Conservation (phyloP, 2,329 filamentous ascomycete genomes). For the Hypoxylon sp. region DNA sequence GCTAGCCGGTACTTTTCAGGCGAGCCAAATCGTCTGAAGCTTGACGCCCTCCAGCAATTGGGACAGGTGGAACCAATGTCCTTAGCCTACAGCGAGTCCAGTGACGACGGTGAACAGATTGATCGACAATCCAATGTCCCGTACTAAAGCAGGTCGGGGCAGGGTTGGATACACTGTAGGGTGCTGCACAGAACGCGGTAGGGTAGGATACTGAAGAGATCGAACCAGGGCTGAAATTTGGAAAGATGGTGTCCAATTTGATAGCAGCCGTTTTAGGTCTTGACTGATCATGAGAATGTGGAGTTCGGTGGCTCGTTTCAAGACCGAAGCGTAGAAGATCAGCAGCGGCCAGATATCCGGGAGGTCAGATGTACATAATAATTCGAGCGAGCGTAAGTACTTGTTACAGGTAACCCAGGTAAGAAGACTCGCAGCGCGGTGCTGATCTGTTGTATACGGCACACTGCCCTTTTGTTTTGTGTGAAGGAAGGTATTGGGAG, state of each 20-base stretch:
- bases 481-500: background rate
- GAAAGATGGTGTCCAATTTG: slow-evolving; percentile 54
- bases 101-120: slow-evolving; percentile 65
- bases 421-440: slow-evolving; percentile 38
- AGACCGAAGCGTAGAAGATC: slow-evolving; percentile 55
- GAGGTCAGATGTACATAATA: slow-evolving; percentile 48
- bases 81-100: slow-evolving; percentile 46
- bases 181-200: slow-evolving; percentile 41
- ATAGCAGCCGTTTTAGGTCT: slow-evolving; percentile 53
- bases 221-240: slow-evolving; percentile 49
- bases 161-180: slow-evolving; percentile 55
- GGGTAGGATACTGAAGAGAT: slow-evolving; percentile 50
- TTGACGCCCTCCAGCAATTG: slow-evolving; percentile 59
- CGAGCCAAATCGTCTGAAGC: slow-evolving; percentile 57
- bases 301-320: slow-evolving; percentile 55
- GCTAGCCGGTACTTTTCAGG: slow-evolving; percentile 56
- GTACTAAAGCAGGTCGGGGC: slow-evolving; percentile 60
- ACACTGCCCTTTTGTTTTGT: slow-evolving; percentile 16
- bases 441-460: slow-evolving; percentile 36
- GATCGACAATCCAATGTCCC: slow-evolving; percentile 68
- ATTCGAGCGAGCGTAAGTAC: slow-evolving; percentile 33
- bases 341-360: slow-evolving; percentile 52
- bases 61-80: slow-evolving; percentile 56
- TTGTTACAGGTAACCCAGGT: slow-evolving; percentile 32
- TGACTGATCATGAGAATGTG: slow-evolving; percentile 53